Percentiles rank a stretch among this genome's conserved stretches.
Evolutionary conservation across 257 asterid species (phyloP).

Genomic region (Solanum pimpinellifolium): DNA sequence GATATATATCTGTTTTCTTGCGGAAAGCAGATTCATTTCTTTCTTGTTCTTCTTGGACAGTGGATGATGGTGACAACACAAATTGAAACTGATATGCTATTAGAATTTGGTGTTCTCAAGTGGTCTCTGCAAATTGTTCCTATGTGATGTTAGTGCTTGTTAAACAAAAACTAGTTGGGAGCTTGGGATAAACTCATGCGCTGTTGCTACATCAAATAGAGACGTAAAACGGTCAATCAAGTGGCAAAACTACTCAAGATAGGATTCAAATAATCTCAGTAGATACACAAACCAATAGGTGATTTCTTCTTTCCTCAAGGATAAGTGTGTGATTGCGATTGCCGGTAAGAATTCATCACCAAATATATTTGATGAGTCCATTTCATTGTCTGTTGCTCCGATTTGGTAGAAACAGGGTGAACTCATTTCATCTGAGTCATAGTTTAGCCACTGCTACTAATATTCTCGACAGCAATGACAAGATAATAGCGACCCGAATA

Average conservation of each 20-base stretch:
- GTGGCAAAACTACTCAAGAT: not conserved
- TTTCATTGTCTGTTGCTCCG: not conserved
- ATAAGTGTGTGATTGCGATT: not conserved
- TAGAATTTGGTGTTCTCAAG: not conserved
- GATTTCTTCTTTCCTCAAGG: not conserved
- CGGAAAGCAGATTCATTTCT: not conserved
- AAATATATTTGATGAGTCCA: not conserved
- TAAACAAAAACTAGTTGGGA: not conserved
- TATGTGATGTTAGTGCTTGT: not conserved
- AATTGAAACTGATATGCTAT: not conserved
- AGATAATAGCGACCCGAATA: constrained; percentile 31
- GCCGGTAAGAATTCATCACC: not conserved
- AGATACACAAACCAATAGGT: not conserved
- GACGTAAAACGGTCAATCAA: not conserved
- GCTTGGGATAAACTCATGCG: not conserved
- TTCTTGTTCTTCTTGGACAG: not conserved
- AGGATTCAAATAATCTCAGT: not conserved
- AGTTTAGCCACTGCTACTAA: not conserved
- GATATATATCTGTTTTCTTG: not conserved
- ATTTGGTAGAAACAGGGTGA: not conserved
- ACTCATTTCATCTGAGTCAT: not conserved
- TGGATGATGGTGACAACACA: not conserved
- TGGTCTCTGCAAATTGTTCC: not conserved
- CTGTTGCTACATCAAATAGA: not conserved
- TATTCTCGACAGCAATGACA: constrained; percentile 2